These are phyloP conservation scores for Triadica sebifera DNA, from an alignment of 345 rosid genomes.

Conservation along the genomic window DNA sequence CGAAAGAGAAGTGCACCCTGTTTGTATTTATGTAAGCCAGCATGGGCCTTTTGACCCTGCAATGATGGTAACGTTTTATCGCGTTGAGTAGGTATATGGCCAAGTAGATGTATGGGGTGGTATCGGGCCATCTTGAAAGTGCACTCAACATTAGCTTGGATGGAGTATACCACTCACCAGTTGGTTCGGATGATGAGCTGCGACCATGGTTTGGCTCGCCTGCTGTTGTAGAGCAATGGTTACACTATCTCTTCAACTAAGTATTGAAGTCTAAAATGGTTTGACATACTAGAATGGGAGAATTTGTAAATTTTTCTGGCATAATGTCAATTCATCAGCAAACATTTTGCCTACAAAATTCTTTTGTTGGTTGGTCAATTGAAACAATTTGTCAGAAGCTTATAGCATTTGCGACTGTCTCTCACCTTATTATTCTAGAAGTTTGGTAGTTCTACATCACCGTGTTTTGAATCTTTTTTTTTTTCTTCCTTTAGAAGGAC, in stretches of 20 bases:
- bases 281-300: neutral
- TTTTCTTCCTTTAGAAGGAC: neutral
- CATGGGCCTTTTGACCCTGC: neutral
- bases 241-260: slow-evolving; percentile 69
- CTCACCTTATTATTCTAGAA: too few relatives aligned
- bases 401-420: neutral
- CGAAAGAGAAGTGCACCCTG: too few relatives aligned
- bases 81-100: slow-evolving; percentile 58
- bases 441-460: too few relatives aligned
- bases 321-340: neutral
- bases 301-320: neutral
- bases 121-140: slow-evolving; percentile 76
- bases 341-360: neutral
- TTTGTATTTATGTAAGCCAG: neutral
- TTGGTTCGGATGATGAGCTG: slow-evolving; percentile 64
- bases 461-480: too few relatives aligned
- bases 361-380: too few relatives aligned
- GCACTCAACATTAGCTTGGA: slow-evolving; percentile 74
- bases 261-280: slow-evolving; percentile 33
- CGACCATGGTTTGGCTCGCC: slow-evolving; percentile 97
- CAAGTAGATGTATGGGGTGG: slow-evolving; percentile 96
- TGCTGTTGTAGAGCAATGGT: slow-evolving; percentile 62
- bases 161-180: slow-evolving; percentile 88
- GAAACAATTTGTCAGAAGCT: neutral
- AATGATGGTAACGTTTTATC: neutral